phyloP scores from a whole-genome alignment of 2,329 filamentous ascomycete genomes.

The Fusarium sp. region DNA sequence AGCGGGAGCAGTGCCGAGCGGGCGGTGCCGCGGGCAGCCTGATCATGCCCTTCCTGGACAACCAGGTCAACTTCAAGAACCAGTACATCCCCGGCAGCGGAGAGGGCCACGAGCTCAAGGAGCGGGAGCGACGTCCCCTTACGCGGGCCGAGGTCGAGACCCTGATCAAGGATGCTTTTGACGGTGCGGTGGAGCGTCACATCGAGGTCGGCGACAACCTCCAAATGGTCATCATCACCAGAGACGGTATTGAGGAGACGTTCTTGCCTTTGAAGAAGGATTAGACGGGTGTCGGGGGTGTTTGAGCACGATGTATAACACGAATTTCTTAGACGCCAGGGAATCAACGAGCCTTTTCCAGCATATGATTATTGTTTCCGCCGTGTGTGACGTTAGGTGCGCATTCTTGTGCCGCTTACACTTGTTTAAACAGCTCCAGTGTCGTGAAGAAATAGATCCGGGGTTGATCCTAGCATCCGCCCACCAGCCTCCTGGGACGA shows the following conservation, averaged over 20 bases:
- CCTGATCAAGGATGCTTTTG: slow-evolving; percentile 96
- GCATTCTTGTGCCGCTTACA: neutral
- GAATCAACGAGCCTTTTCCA: slow-evolving; percentile 38
- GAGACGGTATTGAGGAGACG: slow-evolving; percentile 88
- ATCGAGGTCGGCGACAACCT: slow-evolving; percentile 98
- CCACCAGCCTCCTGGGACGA: neutral
- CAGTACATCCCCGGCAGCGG: slow-evolving; percentile 92
- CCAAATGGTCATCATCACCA: slow-evolving; percentile 95
- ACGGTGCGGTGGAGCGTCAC: slow-evolving; percentile 97
- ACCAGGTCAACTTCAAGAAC: slow-evolving; percentile 99
- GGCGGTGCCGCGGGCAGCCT: slow-evolving; percentile 91
- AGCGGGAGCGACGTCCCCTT: slow-evolving; percentile 77
- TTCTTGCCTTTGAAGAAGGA: slow-evolving; percentile 90
- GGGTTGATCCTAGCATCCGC: neutral
- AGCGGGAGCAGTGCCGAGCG: slow-evolving; percentile 94
- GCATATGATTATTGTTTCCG: neutral
- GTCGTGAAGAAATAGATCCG: neutral
- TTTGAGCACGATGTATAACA: slow-evolving; percentile 49
- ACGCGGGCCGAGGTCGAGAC: slow-evolving; percentile 81
- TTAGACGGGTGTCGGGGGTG: slow-evolving; percentile 58
- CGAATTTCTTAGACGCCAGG: slow-evolving; percentile 39
- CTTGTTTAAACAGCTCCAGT: neutral
- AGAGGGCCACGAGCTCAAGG: slow-evolving; percentile 82
- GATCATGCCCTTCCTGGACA: slow-evolving; percentile 99
- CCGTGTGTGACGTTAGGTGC: slow-evolving; percentile 7